phyloP scores from a whole-genome alignment of 805 yeast species.

The Kodamaea hsintzibuensis region DNA sequence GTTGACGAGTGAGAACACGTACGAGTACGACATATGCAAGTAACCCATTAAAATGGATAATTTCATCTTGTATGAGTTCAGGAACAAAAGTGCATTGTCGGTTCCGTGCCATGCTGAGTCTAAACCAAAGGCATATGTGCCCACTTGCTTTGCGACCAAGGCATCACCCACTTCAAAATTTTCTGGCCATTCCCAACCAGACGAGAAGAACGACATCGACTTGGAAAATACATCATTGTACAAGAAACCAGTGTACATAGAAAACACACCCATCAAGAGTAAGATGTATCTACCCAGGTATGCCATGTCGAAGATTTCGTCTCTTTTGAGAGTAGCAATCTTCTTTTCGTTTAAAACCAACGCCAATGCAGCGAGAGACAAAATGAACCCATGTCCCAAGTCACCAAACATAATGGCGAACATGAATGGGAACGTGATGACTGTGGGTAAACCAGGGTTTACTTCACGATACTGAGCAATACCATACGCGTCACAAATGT shows the following conservation, averaged over 20 bases:
- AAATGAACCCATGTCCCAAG: conserved; percentile 72
- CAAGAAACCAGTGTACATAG: conserved; percentile 72
- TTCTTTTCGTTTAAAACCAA: conserved; percentile 56
- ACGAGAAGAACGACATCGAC: conserved; percentile 63
- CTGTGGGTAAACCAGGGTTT: conserved; percentile 73
- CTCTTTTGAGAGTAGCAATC: conserved; percentile 55
- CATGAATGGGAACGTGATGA: conserved; percentile 78
- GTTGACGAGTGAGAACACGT: conserved; percentile 66
- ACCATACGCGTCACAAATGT: conserved; percentile 76
- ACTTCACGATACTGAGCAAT: conserved; percentile 74
- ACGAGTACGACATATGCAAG: conserved; percentile 72
- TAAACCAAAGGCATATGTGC: conserved; percentile 61
- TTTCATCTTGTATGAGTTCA: conserved; percentile 78
- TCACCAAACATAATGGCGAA: conserved; percentile 86
- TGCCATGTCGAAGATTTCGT: conserved; percentile 79
- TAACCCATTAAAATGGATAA: conserved; percentile 75
- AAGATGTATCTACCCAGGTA: conserved; percentile 69
- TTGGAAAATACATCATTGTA: conserved; percentile 74
- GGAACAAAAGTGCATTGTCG: conserved; percentile 65
- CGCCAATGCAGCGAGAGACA: conserved; percentile 54
- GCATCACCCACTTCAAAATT: conserved; percentile 39
- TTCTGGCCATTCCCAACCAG: conserved; percentile 72
- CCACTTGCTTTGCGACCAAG: conserved; percentile 48
- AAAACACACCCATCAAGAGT: conserved; percentile 68
- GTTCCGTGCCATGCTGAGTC: conserved; percentile 83